A percentile compares a stretch with the other conserved stretches of the same genome.
Evolutionary conservation across 495 filamentous ascomycete species (phyloP).

Genomic region (Penicillium salamii): DNA sequence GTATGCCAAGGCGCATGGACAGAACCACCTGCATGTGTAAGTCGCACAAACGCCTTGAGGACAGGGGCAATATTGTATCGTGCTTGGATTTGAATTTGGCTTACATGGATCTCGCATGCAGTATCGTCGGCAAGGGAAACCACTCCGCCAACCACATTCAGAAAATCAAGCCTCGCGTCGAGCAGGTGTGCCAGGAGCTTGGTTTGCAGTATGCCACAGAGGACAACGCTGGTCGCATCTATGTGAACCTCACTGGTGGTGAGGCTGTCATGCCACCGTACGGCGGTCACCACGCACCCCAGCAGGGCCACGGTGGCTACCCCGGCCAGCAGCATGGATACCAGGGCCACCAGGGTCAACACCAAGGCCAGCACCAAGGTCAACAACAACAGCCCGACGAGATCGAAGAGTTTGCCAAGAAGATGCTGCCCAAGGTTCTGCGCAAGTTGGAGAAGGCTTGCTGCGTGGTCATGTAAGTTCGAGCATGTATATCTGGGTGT

Average conservation of each 20-base stretch:
- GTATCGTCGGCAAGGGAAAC: conserved; percentile 92
- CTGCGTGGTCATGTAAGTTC: conserved; percentile 71
- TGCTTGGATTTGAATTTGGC: background rate
- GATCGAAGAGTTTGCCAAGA: conserved; percentile 61
- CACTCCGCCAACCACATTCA: conserved; percentile 76
- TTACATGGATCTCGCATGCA: conserved; percentile 14
- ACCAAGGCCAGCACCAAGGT: conserved; percentile 35
- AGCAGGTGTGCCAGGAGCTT: conserved; percentile 76
- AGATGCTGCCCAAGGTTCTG: conserved; percentile 56
- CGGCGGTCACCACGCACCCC: conserved; percentile 28
- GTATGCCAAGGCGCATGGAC: conserved; percentile 65
- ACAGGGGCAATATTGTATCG: background rate
- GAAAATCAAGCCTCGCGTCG: conserved; percentile 89
- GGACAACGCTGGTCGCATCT: conserved; percentile 83
- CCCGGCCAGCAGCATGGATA: conserved; percentile 10
- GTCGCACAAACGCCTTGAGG: conserved; percentile 12
- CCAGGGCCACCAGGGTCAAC: conserved; percentile 35
- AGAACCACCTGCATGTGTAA: conserved; percentile 74
- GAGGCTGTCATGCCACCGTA: conserved; percentile 53
- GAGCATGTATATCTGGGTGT: conserved; percentile 12
- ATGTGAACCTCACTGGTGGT: conserved; percentile 63
- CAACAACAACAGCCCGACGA: conserved; percentile 55
- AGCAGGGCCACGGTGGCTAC: conserved; percentile 20
- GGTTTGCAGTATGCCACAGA: conserved; percentile 81
- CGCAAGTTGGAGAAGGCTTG: conserved; percentile 66